Percentiles rank a stretch among this genome's conserved stretches.
Evolutionary conservation across 2,329 filamentous ascomycete species (phyloP).

Genomic region (Microsporum canis): DNA sequence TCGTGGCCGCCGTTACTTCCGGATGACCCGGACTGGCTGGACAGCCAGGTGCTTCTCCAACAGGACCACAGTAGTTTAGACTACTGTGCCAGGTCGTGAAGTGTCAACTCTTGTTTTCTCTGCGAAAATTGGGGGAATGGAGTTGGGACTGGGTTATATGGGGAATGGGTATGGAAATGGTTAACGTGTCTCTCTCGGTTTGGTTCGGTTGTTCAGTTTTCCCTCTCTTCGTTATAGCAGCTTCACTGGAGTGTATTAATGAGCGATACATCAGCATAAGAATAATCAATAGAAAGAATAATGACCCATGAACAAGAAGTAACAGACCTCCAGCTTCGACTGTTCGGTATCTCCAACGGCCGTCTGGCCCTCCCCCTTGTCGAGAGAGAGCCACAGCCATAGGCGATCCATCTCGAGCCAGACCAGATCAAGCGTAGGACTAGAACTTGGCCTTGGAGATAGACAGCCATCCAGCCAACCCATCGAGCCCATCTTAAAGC

Average conservation of each 20-base stretch:
- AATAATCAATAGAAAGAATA: not conserved
- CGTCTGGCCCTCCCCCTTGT: no score
- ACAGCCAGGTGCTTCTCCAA: constrained; percentile 8
- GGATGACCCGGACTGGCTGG: constrained; percentile 14
- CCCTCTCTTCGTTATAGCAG: not conserved
- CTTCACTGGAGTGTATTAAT: not conserved
- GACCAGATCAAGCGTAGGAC: not conserved
- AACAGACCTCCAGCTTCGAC: no score
- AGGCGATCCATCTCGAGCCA: not conserved
- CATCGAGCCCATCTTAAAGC: no score
- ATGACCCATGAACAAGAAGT: not conserved
- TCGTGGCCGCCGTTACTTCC: constrained; percentile 12
- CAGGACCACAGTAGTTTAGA: not conserved
- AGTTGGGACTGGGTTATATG: not conserved
- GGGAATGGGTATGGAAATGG: not conserved
- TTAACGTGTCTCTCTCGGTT: not conserved
- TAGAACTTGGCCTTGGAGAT: not conserved
- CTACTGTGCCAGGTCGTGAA: not conserved
- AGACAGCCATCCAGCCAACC: no score
- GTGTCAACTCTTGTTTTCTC: not conserved
- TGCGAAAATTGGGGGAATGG: not conserved
- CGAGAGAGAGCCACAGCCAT: no score
- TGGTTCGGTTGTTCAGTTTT: not conserved
- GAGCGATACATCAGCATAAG: not conserved
- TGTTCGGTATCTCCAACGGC: no score